Conservation (phyloP, 2,329 filamentous ascomycete species). For the Chaetomium olivaceum region DNA sequence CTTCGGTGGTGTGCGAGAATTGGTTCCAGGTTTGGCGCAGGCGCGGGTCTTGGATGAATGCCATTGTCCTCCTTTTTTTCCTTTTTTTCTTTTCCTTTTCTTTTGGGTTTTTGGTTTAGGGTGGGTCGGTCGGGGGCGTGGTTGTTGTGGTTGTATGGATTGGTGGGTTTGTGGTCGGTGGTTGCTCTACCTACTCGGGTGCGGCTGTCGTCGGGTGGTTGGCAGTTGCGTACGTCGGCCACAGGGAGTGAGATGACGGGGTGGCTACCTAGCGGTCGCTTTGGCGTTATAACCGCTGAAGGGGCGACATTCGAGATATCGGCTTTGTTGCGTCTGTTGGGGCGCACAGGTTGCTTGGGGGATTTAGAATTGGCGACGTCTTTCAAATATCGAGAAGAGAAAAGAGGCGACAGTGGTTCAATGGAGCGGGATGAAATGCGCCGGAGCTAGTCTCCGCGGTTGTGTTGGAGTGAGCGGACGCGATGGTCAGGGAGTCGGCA, state of each 20-base stretch:
- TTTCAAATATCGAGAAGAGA: not conserved
- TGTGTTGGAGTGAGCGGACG: not conserved
- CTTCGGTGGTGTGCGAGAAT: conserved; percentile 85
- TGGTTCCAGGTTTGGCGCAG: conserved; percentile 93
- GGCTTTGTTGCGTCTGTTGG: not conserved
- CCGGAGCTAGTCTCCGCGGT: not conserved
- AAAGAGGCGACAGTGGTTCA: not conserved
- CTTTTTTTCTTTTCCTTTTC: not conserved
- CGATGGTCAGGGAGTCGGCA: not conserved
- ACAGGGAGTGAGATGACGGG: too few species aligned
- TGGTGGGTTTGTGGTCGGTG: not conserved
- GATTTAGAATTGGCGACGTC: not conserved
- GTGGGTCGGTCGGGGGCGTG: not conserved
- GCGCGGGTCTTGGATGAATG: conserved; percentile 76
- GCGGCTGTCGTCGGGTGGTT: not conserved
- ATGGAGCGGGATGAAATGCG: not conserved
- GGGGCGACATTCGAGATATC: not conserved
- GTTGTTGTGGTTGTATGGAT: not conserved
- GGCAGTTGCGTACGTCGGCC: too few species aligned
- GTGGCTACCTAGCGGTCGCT: not conserved
- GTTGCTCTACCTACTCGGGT: not conserved
- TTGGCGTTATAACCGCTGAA: not conserved
- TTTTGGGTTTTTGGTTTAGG: not conserved
- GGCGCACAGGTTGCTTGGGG: not conserved
- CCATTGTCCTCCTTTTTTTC: conserved; percentile 43